phyloP scores from a whole-genome alignment of 2,329 filamentous ascomycete species.

The Saccharata proteae region DNA sequence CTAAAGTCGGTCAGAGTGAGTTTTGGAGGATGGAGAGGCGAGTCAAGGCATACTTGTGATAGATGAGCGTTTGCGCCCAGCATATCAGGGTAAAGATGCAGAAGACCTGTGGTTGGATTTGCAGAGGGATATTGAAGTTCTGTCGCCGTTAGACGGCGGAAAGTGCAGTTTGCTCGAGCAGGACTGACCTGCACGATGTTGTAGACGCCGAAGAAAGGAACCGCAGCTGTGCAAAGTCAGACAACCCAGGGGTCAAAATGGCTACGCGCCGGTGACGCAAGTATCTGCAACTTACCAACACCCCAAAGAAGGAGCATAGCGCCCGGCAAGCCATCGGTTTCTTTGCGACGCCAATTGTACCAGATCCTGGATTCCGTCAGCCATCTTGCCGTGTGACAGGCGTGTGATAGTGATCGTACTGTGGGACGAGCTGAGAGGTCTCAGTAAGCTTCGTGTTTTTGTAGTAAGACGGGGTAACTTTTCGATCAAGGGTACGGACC shows the following conservation, averaged over 20 bases:
- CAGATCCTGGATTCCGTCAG: conserved; percentile 35
- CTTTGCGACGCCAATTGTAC: conserved; percentile 49
- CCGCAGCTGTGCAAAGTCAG: conserved; percentile 17
- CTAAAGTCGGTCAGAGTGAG: conserved; percentile 20
- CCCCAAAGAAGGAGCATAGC: conserved; percentile 54
- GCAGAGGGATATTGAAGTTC: conserved; percentile 43
- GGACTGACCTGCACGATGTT: conserved; percentile 34
- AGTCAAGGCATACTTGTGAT: conserved; percentile 30
- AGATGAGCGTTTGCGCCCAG: conserved; percentile 42
- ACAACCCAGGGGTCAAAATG: not conserved
- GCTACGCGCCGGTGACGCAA: not conserved
- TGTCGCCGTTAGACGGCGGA: conserved; percentile 15
- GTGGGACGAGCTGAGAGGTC: conserved; percentile 22
- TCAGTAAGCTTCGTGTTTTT: conserved; percentile 13
- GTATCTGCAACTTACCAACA: conserved; percentile 28
- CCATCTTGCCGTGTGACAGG: not conserved
- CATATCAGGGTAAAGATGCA: conserved; percentile 35
- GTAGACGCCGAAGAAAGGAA: conserved; percentile 40
- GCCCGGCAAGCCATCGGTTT: conserved; percentile 48
- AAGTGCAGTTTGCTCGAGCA: not conserved
- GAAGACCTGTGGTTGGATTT: conserved; percentile 44
- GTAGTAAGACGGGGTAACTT: not conserved
- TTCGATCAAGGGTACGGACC: conserved; percentile 17
- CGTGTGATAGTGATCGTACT: conserved; percentile 12
- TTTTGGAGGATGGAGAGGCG: conserved; percentile 4